Evolutionary conservation across 345 rosid genomes (phyloP).

Genomic region (Syzygium aromaticum): DNA sequence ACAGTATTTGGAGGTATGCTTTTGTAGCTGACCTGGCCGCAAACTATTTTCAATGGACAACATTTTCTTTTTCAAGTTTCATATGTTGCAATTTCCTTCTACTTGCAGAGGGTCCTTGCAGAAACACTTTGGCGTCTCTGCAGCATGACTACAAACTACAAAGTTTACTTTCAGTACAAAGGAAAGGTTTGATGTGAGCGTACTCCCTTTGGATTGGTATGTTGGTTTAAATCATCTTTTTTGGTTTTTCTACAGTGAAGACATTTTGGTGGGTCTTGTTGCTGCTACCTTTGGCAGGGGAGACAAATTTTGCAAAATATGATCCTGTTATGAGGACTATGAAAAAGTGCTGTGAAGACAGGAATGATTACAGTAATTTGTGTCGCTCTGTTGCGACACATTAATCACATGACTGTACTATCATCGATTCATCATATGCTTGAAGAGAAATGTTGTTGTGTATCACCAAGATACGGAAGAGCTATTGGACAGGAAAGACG

Average conservation of each 20-base stretch:
- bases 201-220: background rate
- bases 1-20: constrained; percentile 73
- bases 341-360: background rate
- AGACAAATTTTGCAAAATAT: background rate
- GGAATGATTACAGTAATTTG: background rate
- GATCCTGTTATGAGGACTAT: background rate
- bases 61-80: background rate
- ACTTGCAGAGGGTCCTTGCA: constrained; percentile 89
- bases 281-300: background rate
- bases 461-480: background rate
- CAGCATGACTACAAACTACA: constrained; percentile 51
- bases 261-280: background rate
- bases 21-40: background rate
- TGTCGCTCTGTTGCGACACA: background rate
- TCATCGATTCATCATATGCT: background rate
- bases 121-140: constrained; percentile 59
- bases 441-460: background rate
- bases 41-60: background rate
- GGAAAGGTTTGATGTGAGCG: constrained; percentile 61
- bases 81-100: constrained; percentile 1
- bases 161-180: constrained; percentile 61
- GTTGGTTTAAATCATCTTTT: background rate
- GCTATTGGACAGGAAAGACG: background rate
- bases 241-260: background rate
- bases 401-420: background rate